Conservation (phyloP, 495 filamentous ascomycete genomes). For the Niebla homalea region DNA sequence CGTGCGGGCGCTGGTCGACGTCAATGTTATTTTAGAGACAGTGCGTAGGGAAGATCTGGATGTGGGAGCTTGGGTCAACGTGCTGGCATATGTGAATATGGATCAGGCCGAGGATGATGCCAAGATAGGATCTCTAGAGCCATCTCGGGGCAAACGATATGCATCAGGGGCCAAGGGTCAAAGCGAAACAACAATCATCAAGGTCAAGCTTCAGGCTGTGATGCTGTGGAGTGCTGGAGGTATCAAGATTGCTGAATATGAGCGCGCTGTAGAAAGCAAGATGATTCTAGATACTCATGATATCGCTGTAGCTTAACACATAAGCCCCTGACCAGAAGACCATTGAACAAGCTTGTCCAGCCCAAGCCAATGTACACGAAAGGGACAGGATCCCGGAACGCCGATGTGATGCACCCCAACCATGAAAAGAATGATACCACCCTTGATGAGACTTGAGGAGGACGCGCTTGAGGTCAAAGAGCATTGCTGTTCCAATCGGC, state of each 20-base stretch:
- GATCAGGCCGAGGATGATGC: conserved; percentile 27
- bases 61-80: conserved; percentile 80
- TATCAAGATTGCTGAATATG: conserved; percentile 51
- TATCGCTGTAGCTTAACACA: background rate
- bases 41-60: conserved; percentile 50
- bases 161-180: conserved; percentile 47
- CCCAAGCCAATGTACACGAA: background rate
- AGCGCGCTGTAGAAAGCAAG: conserved; percentile 22
- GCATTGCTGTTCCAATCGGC: too few relatives aligned
- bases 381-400: background rate
- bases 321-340: background rate
- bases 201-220: conserved; percentile 43
- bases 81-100: conserved; percentile 61
- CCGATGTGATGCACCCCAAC: background rate
- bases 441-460: background rate
- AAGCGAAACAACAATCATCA: background rate
- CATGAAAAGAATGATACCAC: background rate
- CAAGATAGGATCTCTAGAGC: conserved; percentile 47
- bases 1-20: conserved; percentile 46
- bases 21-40: conserved; percentile 53
- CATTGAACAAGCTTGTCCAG: background rate
- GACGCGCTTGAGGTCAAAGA: background rate
- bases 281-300: background rate
- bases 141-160: conserved; percentile 85
- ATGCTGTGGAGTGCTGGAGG: conserved; percentile 53